Percentiles rank a stretch among this genome's conserved stretches.
phyloP scores from a whole-genome alignment of 2,329 filamentous ascomycete genomes.

The Penicillium sp. region DNA sequence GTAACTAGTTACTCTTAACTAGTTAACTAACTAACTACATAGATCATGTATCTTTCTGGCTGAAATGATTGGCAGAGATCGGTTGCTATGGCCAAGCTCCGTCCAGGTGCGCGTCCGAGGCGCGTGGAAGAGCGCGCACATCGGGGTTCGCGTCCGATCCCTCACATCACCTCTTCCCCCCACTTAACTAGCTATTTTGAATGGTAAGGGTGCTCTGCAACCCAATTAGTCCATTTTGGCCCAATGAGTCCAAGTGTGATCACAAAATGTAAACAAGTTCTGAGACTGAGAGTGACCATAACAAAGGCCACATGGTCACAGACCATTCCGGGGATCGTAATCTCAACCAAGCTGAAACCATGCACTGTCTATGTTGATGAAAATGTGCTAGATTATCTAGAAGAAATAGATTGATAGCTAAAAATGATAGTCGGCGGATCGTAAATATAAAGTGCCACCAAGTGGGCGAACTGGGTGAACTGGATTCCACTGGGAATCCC shows the following conservation, averaged over 20 bases:
- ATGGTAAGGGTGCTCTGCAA: too few species aligned
- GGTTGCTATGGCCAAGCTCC: conserved; percentile 19
- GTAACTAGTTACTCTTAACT: too few species aligned
- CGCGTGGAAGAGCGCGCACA: conserved; percentile 16
- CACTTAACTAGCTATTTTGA: not conserved
- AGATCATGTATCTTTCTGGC: not conserved
- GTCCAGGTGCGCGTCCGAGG: conserved; percentile 10
- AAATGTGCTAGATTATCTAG: too few species aligned
- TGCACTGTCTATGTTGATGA: not conserved
- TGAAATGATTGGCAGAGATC: conserved; percentile 14
- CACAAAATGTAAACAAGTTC: not conserved
- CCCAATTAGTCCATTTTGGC: not conserved
- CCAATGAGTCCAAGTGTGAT: not conserved
- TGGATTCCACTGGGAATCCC: conserved; percentile 6
- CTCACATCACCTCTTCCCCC: not conserved
- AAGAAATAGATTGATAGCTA: not conserved
- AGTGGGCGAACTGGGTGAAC: not conserved
- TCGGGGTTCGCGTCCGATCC: conserved; percentile 2
- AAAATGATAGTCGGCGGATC: not conserved
- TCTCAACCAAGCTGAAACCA: not conserved
- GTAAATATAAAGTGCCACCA: not conserved
- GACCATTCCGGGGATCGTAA: not conserved
- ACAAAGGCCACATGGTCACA: not conserved
- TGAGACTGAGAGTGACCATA: not conserved
- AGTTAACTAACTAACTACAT: not conserved